Evolutionary conservation across 768 basidiomycete species (phyloP).

Genomic region (Paxillus involutus): DNA sequence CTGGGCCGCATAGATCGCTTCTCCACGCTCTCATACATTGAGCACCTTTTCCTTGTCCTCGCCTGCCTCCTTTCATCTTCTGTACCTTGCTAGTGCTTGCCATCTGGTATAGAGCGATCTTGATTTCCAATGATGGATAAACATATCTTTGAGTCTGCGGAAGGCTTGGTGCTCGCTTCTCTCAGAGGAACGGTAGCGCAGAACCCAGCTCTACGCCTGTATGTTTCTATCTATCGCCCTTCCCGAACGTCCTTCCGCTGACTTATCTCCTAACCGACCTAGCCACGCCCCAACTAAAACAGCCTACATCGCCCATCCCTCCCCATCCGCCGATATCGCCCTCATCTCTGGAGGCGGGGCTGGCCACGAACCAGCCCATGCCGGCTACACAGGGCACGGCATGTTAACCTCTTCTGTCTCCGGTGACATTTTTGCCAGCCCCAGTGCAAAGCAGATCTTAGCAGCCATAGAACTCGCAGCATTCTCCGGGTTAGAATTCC

Average conservation of each 20-base stretch:
- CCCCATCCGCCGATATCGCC: conserved; percentile 30
- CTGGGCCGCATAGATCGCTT: neutral
- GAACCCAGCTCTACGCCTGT: conserved; percentile 42
- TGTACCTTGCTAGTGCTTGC: neutral
- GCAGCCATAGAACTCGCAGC: conserved; percentile 48
- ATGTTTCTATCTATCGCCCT: conserved; percentile 15
- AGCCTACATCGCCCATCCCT: conserved; percentile 29
- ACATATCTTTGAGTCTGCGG: conserved; percentile 41
- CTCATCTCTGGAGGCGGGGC: conserved; percentile 52
- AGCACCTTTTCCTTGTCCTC: neutral
- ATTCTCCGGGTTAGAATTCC: conserved; percentile 23
- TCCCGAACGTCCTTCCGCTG: neutral
- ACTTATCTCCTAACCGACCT: neutral
- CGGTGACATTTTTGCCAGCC: conserved; percentile 63
- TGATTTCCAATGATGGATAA: conserved; percentile 36
- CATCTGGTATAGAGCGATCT: neutral
- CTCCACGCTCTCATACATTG: neutral
- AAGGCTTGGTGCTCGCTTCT: conserved; percentile 44
- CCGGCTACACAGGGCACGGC: conserved; percentile 55
- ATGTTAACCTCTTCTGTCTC: conserved; percentile 56
- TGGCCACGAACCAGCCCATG: conserved; percentile 63
- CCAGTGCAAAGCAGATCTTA: conserved; percentile 59
- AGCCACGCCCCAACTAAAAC: conserved; percentile 40
- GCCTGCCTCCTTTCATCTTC: neutral
- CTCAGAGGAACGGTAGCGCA: conserved; percentile 41